Base-by-base conservation (phyloP, 1,284 basidiomycete genomes). In the Rhodofomes roseus region DNA sequence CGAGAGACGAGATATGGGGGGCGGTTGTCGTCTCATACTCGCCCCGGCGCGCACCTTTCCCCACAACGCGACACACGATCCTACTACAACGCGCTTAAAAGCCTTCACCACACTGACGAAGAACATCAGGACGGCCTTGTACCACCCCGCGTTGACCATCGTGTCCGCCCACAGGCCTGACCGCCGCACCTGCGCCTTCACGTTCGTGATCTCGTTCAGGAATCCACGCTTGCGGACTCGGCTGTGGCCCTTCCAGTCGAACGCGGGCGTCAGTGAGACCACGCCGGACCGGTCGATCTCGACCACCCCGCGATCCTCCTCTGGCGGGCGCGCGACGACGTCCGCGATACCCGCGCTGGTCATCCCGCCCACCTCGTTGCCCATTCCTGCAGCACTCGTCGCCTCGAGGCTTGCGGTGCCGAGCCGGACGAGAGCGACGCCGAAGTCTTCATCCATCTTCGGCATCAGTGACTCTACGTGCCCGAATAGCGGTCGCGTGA, bases 371-470 rank as follows among this genome's bases (percentile, higher is more conserved):
- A 90, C 84, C 70, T 92, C 89, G 66, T 92, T 90, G 1, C 86
- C 85, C 66, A 89, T 79, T 1, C 89, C 90, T 20, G 83, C 79
- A 20, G 88, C 78, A 55, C 82, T 84, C 0, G 88, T 90, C 0
- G 86, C 85, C 69, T 91, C 89, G 54, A 92, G 74, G 66, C 86
- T 88, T 2, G 87, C 88, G 0, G 86, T 87, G 8, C 88, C 87
- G 18, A 90, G 76, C 23, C 89, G 82, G 54, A 90, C 76, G 36
- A 92, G 76, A 3, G 86, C 81, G 27, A 90, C 79, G 3, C 83
- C 82, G 71, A 88, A 92, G 68, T 92, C 89, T 70, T 91, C 89
- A 37, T 91, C 87, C 70, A 78, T 80, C 52, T 73, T 75, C 12
- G 81, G 82, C 51, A 79, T 66, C 39, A 83, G 68, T 46, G 71